Evolutionary conservation across 805 yeast species (phyloP).

Genomic region (Wickerhamiella sorbophila): DNA sequence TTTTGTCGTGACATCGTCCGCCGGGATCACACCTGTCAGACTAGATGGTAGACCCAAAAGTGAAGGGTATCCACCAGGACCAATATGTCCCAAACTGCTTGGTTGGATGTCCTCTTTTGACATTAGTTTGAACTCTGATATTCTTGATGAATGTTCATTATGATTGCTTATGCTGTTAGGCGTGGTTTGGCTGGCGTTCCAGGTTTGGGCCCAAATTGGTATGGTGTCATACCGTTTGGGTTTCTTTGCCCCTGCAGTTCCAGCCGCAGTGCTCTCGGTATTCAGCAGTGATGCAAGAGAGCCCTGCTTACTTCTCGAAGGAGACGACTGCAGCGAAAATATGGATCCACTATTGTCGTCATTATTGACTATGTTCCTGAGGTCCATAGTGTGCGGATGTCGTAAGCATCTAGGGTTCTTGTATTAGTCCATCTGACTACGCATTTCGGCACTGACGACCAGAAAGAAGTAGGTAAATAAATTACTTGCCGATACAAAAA

Average conservation of each 20-base stretch:
- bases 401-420: too few relatives aligned
- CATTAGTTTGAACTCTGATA: neutral
- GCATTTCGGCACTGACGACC: too few relatives aligned
- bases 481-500: too few relatives aligned
- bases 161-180: neutral
- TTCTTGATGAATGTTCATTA: neutral
- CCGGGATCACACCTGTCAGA: constrained; percentile 60
- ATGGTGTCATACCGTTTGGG: constrained; percentile 26
- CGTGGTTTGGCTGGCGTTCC: constrained; percentile 21
- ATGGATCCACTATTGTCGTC: neutral
- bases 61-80: constrained; percentile 16
- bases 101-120: constrained; percentile 1
- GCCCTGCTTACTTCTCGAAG: neutral
- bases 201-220: constrained; percentile 77
- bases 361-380: neutral
- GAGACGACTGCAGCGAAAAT: neutral
- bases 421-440: too few relatives aligned
- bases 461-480: too few relatives aligned
- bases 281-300: neutral
- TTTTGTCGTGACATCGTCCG: constrained; percentile 66
- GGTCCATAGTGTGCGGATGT: too few relatives aligned
- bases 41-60: constrained; percentile 34
- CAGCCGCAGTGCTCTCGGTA: neutral
- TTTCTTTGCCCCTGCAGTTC: neutral
- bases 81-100: constrained; percentile 5